Evolutionary conservation across 176 grass and related monocot species (phyloP), one percentile per base, ranked within the genome.

Genomic region (Cocos nucifera): DNA sequence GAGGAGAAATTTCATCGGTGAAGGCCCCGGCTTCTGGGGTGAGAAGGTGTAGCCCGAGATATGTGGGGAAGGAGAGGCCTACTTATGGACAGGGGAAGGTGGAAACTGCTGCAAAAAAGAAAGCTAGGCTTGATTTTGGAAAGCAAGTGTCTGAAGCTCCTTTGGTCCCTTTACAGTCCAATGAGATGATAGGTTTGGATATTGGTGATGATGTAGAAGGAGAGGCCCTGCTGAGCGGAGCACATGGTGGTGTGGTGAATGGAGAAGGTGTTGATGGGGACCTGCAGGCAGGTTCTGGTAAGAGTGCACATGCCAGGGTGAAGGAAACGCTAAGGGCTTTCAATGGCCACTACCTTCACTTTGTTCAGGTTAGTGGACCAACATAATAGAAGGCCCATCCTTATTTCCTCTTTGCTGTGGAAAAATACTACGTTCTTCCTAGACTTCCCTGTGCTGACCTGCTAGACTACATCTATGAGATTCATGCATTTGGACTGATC

Each of bases 321-420:
- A 92, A 80, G 73, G 72, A 96, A 65, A 84, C 86, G 0, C 19
- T 96, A 5, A 69, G 83, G 62, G 86, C 78, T 15, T 96, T 90
- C 61, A 87, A 68, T 39, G 85, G 79, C 22, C 77, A 90, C 26
- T 96, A 96, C 53, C 78, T 96, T 4, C 83, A 90, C 17, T 76
- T 84, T 63, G 75, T 96, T 6, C 83, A 90, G 86, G 91, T 90
- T 66, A 19, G 21, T 44, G 35, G 35, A 44, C 9, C 10, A 44
- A 12, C 35, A 6, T 44, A 44, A 14, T 44, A 44, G 14, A 44
- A 12, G 2, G 8, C 2, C 2, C 35, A 44, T 44, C 9, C 2
- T 44, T 44, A 3, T 3, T 12, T 44, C 35, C 35, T 44, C 10
- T 12, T 14, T 44, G 10, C 10, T 14, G 35, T 44, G 35, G 2